Conservation (phyloP, 2,329 filamentous ascomycete species). For the Xylariaceae sp. region DNA sequence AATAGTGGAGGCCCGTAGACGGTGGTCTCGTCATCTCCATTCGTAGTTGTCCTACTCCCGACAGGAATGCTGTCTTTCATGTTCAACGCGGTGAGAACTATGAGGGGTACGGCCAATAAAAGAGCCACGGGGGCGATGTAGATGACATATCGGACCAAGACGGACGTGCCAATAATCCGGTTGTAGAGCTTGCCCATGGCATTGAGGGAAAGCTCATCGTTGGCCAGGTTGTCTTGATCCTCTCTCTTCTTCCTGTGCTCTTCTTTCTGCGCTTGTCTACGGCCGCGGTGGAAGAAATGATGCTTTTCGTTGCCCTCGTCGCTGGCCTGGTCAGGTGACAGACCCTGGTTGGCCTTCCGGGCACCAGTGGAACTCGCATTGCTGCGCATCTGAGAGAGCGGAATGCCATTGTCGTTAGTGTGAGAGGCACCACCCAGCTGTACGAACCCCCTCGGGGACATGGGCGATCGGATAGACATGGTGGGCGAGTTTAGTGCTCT, state of each 20-base stretch:
- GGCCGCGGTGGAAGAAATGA: conserved; percentile 45
- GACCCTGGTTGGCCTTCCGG: conserved; percentile 44
- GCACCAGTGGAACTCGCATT: conserved; percentile 54
- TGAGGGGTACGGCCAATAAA: conserved; percentile 59
- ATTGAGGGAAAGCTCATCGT: conserved; percentile 57
- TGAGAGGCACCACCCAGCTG: conserved; percentile 24
- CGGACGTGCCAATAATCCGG: conserved; percentile 61
- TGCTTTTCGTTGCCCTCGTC: conserved; percentile 45
- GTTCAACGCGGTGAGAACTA: conserved; percentile 50
- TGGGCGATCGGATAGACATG: conserved; percentile 31
- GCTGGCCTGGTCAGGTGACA: conserved; percentile 29
- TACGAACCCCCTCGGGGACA: conserved; percentile 30
- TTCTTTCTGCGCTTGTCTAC: conserved; percentile 46
- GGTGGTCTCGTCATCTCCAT: conserved; percentile 22
- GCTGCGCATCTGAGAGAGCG: conserved; percentile 48
- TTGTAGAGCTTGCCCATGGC: conserved; percentile 65
- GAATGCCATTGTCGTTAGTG: conserved; percentile 25
- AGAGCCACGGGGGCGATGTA: conserved; percentile 65
- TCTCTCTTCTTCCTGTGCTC: conserved; percentile 29
- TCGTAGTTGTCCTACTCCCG: conserved; percentile 22
- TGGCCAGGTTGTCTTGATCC: conserved; percentile 44
- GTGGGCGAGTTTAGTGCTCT: not conserved
- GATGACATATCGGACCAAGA: conserved; percentile 64
- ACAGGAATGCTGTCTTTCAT: conserved; percentile 38
- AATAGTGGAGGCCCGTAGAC: conserved; percentile 50